A percentile compares a stretch with the other conserved stretches of the same genome.
Conservation (phyloP, 768 basidiomycete genomes). For the Lactarius sanguifluus region DNA sequence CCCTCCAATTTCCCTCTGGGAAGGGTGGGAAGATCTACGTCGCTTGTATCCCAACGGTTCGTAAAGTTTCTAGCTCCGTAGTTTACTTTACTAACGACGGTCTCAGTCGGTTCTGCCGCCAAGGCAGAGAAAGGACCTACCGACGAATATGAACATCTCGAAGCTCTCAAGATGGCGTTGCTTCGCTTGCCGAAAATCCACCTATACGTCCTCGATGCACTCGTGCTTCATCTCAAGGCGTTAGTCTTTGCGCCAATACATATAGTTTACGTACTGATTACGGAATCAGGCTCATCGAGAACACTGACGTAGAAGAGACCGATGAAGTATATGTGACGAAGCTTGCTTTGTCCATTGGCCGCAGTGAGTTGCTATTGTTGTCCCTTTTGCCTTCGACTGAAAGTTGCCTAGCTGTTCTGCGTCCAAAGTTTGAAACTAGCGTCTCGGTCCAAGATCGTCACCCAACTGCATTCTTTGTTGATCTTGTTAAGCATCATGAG, state of each 20-base stretch:
- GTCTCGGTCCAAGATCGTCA: conserved; percentile 91
- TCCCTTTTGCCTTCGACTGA: background rate
- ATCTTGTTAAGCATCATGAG: conserved; percentile 74
- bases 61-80: conserved; percentile 23
- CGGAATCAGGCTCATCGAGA: conserved; percentile 57
- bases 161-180: conserved; percentile 61
- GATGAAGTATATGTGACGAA: conserved; percentile 85
- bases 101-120: conserved; percentile 51
- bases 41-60: conserved; percentile 75
- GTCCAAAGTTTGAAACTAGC: conserved; percentile 80
- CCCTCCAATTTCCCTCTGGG: conserved; percentile 80
- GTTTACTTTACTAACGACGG: conserved; percentile 7
- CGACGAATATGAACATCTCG: conserved; percentile 56
- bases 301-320: conserved; percentile 66
- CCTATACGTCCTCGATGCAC: conserved; percentile 72
- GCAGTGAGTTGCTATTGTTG: conserved; percentile 54
- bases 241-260: conserved; percentile 32
- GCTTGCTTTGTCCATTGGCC: conserved; percentile 80
- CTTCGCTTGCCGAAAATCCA: conserved; percentile 76
- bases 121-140: conserved; percentile 53
- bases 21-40: conserved; percentile 90
- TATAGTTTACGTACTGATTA: conserved; percentile 13
- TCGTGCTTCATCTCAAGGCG: conserved; percentile 76
- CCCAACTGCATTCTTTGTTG: conserved; percentile 78
- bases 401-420: conserved; percentile 58